phyloP scores from a whole-genome alignment of 192 early-diverging fungal species.

The Backusella westeae region DNA sequence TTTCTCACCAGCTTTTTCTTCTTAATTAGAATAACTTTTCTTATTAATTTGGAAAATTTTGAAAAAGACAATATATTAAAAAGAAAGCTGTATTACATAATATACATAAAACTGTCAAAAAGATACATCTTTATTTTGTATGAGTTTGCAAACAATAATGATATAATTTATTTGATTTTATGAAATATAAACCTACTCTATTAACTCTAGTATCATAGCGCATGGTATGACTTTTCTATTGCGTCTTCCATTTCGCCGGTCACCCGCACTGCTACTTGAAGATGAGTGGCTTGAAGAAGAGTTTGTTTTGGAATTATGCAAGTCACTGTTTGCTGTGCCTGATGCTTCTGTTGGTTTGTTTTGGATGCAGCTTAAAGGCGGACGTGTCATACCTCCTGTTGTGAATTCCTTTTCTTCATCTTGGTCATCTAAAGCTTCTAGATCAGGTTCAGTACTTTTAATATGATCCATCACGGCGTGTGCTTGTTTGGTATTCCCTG shows the following conservation, averaged over 20 bases:
- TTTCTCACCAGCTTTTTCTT: no score
- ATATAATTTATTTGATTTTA: background rate
- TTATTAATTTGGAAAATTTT: no score
- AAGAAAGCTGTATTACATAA: no score
- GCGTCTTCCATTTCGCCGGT: background rate
- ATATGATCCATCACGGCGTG: background rate
- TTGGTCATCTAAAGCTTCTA: background rate
- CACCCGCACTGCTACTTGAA: background rate
- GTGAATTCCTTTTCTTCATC: background rate
- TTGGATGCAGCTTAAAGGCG: background rate
- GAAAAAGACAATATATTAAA: no score
- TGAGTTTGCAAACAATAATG: no score
- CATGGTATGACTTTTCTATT: background rate
- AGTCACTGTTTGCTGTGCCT: background rate
- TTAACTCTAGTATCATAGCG: background rate
- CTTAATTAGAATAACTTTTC: no score
- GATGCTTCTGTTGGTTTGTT: background rate
- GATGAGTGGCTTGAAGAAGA: conserved; percentile 11
- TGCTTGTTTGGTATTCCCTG: background rate
- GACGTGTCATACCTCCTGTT: background rate
- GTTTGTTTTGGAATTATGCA: background rate
- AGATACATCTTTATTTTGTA: no score
- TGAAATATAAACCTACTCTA: background rate
- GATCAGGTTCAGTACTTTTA: background rate
- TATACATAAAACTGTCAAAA: no score